Evolutionary conservation across 2,329 filamentous ascomycete genomes (phyloP).

Genomic region (Neonectria sp.): DNA sequence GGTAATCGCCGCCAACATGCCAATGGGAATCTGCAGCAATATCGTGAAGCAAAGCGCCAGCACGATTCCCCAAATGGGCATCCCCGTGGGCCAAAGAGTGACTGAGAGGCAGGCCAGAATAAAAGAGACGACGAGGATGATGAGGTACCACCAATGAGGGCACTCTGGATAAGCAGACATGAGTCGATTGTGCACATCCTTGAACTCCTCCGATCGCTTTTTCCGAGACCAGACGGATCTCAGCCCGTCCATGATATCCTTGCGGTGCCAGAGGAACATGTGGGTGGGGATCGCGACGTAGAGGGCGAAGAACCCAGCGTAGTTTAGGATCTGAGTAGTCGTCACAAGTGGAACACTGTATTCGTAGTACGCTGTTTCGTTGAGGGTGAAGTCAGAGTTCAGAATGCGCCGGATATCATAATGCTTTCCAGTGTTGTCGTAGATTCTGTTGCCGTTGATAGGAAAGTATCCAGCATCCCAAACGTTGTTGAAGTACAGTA

Average conservation of each 20-base stretch:
- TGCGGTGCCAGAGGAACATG: conserved; percentile 51
- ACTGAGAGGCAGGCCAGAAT: conserved; percentile 55
- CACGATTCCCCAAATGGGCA: conserved; percentile 66
- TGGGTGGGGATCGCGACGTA: conserved; percentile 50
- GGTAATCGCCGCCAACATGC: conserved; percentile 69
- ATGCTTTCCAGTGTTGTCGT: conserved; percentile 67
- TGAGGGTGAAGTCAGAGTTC: conserved; percentile 62
- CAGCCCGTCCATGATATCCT: conserved; percentile 48
- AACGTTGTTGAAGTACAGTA: conserved; percentile 62
- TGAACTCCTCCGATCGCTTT: conserved; percentile 55
- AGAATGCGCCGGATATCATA: conserved; percentile 70
- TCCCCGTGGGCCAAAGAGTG: conserved; percentile 64
- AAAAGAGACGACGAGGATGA: conserved; percentile 64
- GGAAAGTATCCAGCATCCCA: conserved; percentile 69
- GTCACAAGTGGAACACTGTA: conserved; percentile 70
- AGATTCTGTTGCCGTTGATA: conserved; percentile 67
- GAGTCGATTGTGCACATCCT: conserved; percentile 52
- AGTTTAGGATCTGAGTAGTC: conserved; percentile 56
- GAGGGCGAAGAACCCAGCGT: conserved; percentile 49
- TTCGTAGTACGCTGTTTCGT: conserved; percentile 64
- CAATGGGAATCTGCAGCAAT: conserved; percentile 68
- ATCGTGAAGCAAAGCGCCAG: conserved; percentile 66
- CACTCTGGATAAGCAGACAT: conserved; percentile 56
- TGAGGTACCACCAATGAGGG: conserved; percentile 69
- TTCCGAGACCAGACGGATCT: conserved; percentile 46